Percentiles rank a stretch among this genome's conserved stretches.
These are phyloP conservation scores for Thelonectria rubi DNA, from an alignment of 2,329 filamentous ascomycete species.

Conservation along the genomic window DNA sequence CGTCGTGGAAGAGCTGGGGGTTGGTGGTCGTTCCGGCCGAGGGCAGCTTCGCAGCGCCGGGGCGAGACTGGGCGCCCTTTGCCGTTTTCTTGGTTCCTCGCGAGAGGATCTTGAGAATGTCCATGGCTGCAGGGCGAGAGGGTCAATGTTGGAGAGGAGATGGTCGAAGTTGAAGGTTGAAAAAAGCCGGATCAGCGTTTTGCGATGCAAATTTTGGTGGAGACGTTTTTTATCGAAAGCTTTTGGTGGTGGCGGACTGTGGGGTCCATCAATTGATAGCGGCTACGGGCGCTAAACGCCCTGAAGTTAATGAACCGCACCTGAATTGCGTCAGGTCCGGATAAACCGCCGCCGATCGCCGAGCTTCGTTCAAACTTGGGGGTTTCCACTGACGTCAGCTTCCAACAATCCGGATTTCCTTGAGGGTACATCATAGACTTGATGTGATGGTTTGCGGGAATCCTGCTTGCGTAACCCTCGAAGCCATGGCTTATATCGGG, in stretches of 20 bases:
- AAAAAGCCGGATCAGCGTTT: conserved; percentile 31
- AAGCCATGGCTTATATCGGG: conserved; percentile 8
- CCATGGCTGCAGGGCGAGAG: conserved; percentile 53
- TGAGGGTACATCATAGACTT: conserved; percentile 35
- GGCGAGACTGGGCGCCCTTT: conserved; percentile 45
- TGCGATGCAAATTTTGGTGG: conserved; percentile 41
- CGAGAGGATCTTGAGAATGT: conserved; percentile 77
- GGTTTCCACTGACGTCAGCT: conserved; percentile 17
- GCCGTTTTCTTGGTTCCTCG: conserved; percentile 70
- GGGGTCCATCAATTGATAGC: conserved; percentile 23
- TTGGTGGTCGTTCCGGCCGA: conserved; percentile 71
- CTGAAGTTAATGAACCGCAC: too few species aligned
- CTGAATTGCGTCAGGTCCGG: conserved; percentile 14
- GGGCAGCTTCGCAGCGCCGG: conserved; percentile 60
- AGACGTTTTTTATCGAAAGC: conserved; percentile 20
- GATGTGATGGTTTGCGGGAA: conserved; percentile 2
- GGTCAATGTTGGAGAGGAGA: conserved; percentile 15
- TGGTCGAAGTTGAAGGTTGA: conserved; percentile 9
- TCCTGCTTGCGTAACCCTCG: conserved; percentile 22
- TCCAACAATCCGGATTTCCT: conserved; percentile 43
- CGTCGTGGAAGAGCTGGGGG: conserved; percentile 75
- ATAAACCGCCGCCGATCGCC: conserved; percentile 34
- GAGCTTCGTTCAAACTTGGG: not conserved
- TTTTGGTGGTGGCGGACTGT: conserved; percentile 28
- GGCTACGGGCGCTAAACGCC: conserved; percentile 14